Evolutionary conservation across 345 rosid genomes (phyloP).

Genomic region (Syzygium oleosum): DNA sequence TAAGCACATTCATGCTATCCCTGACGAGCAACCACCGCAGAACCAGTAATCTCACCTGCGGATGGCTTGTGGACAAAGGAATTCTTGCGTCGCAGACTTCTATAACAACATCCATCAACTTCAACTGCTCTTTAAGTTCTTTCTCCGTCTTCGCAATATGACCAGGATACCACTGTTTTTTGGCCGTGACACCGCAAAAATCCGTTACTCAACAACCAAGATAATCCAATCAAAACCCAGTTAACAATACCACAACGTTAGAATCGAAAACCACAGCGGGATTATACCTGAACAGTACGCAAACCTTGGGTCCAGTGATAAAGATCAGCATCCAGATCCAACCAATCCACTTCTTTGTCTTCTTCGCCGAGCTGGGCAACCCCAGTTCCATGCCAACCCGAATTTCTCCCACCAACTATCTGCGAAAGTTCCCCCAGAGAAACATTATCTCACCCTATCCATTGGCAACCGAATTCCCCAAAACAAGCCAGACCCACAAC

Average conservation of each 20-base stretch:
- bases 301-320: conserved; percentile 53
- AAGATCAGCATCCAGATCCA: conserved; percentile 69
- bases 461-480: neutral
- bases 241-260: neutral
- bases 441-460: neutral
- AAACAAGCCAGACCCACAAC: neutral
- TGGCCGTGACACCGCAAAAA: conserved; percentile 1
- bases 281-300: conserved; percentile 74
- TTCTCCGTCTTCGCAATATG: conserved; percentile 92
- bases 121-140: conserved; percentile 87
- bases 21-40: neutral
- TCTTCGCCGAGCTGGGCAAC: conserved; percentile 6
- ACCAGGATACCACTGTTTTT: conserved; percentile 90
- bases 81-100: conserved; percentile 94
- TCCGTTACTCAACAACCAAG: neutral
- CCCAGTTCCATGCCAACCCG: conserved; percentile 25
- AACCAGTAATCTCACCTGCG: conserved; percentile 42
- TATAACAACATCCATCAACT: conserved; percentile 91
- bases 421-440: conserved; percentile 13
- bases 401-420: conserved; percentile 58
- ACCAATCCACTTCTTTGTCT: conserved; percentile 58
- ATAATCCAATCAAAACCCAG: neutral
- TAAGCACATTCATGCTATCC: neutral
- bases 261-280: neutral
- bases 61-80: conserved; percentile 81